phyloP scores from a whole-genome alignment of 2,329 filamentous ascomycete genomes.

The Pseudocercospora eumusae region DNA sequence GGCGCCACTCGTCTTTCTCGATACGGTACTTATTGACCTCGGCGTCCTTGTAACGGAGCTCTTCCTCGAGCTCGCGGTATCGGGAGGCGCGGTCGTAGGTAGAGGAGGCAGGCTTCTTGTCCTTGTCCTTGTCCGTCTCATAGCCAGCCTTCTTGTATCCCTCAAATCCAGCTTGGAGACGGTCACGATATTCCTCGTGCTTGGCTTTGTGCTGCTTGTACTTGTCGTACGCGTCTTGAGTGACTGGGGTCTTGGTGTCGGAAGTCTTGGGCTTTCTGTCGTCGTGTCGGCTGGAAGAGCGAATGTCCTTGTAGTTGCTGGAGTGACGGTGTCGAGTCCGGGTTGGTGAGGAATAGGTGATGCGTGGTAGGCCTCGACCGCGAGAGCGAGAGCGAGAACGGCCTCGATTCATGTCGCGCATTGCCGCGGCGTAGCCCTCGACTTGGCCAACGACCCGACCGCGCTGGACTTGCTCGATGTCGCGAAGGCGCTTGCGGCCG shows the following conservation, averaged over 20 bases:
- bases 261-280: neutral
- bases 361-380: neutral
- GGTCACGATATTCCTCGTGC: constrained; percentile 4
- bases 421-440: constrained; percentile 9
- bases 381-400: neutral
- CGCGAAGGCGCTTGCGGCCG: neutral
- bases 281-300: neutral
- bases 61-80: neutral
- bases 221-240: constrained; percentile 8
- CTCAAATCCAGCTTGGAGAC: neutral
- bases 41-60: neutral
- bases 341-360: neutral
- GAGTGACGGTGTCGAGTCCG: neutral
- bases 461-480: constrained; percentile 1
- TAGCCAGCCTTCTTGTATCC: neutral
- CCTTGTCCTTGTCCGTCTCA: neutral
- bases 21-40: neutral
- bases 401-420: neutral
- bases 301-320: neutral
- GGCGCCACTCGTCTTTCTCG: neutral
- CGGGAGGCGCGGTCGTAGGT: neutral
- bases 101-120: neutral
- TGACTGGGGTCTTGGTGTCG: neutral
- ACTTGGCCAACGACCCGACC: constrained; percentile 5
- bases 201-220: constrained; percentile 7